phyloP scores from a whole-genome alignment of 306 rosid species.

The Prunus campanulata region DNA sequence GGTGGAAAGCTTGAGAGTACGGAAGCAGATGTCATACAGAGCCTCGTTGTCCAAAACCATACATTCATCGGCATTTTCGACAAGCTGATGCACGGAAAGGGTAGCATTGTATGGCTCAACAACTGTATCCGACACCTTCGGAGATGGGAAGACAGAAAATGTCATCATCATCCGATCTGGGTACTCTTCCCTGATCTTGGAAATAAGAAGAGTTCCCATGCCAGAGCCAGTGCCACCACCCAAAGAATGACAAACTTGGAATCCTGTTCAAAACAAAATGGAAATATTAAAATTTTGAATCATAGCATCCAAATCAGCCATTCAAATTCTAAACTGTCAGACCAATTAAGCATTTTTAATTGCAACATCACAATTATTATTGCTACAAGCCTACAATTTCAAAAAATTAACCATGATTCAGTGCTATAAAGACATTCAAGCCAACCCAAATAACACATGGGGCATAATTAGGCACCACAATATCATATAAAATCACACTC shows the following conservation, averaged over 20 bases:
- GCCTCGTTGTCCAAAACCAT: slow-evolving; percentile 93
- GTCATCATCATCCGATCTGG: slow-evolving; percentile 65
- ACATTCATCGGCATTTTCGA: slow-evolving; percentile 84
- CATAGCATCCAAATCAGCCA: neutral
- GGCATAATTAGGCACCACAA: neutral
- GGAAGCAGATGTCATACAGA: slow-evolving; percentile 80
- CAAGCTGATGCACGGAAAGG: slow-evolving; percentile 84
- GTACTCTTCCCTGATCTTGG: slow-evolving; percentile 56
- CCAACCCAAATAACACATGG: neutral
- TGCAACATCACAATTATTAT: too few relatives aligned
- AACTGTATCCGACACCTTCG: slow-evolving; percentile 85
- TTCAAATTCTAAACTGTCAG: neutral
- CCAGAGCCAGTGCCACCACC: slow-evolving; percentile 62
- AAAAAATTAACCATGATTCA: neutral
- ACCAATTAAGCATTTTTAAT: too few relatives aligned
- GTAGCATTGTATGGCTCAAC: slow-evolving; percentile 96
- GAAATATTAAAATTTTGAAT: neutral
- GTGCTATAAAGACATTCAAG: neutral
- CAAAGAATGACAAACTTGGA: slow-evolving; percentile 57
- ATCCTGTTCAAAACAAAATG: slow-evolving; percentile 26
- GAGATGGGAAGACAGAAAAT: slow-evolving; percentile 72
- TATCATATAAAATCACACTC: neutral
- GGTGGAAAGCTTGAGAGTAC: slow-evolving; percentile 75
- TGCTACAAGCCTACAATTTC: too few relatives aligned
- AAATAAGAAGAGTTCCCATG: slow-evolving; percentile 57